Conservation (phyloP, 176 grass and related monocot genomes). For the Eragrostis curvula region DNA sequence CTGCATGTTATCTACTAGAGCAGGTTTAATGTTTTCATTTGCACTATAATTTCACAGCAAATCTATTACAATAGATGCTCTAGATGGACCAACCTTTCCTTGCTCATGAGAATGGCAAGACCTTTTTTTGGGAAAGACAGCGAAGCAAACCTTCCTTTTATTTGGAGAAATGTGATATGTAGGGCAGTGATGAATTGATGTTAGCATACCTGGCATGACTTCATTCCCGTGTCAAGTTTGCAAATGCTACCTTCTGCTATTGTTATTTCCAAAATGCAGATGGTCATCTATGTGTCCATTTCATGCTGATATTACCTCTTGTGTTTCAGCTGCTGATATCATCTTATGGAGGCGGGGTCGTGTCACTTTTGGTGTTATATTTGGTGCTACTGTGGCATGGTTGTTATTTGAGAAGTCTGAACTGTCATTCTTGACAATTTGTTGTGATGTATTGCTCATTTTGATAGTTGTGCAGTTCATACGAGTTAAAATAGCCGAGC, state of each 20-base stretch:
- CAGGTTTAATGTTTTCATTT: neutral
- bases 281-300: conserved; percentile 5
- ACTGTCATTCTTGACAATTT: conserved; percentile 91
- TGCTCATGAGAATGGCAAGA: neutral
- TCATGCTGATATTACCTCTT: conserved; percentile 19
- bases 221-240: conserved; percentile 8
- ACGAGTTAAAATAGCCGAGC: conserved; percentile 54
- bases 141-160: neutral
- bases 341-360: conserved; percentile 78
- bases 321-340: conserved; percentile 84
- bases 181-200: neutral
- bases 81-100: neutral
- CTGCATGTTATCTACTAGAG: neutral
- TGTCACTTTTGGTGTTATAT: conserved; percentile 65
- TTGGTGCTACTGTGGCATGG: conserved; percentile 77
- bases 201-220: neutral
- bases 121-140: neutral
- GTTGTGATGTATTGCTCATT: conserved; percentile 87
- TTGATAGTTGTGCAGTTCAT: conserved; percentile 72
- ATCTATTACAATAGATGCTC: neutral
- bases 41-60: neutral
- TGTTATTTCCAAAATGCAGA: conserved; percentile 18
- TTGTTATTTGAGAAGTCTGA: conserved; percentile 89
- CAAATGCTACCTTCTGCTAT: neutral
- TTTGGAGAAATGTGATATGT: neutral